Percentiles rank a stretch among this genome's conserved stretches.
These are phyloP conservation scores for Spizellomyces punctatus DNA, from an alignment of 192 early-diverging fungal genomes.

Conservation along the genomic window DNA sequence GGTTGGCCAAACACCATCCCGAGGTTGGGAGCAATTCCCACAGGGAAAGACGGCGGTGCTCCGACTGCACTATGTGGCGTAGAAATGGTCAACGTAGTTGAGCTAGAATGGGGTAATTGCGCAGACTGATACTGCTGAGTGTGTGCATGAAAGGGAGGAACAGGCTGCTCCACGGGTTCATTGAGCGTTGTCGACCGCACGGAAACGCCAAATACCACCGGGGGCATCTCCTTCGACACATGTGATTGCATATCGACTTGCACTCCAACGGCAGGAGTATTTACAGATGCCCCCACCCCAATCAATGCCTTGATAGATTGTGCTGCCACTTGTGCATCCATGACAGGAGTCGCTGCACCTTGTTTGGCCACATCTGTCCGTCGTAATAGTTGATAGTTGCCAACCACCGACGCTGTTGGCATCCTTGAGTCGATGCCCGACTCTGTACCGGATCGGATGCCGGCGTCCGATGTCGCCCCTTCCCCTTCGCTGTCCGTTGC, in stretches of 20 bases:
- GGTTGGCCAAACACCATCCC: too few species aligned
- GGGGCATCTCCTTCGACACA: too few species aligned
- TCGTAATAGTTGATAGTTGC: slow-evolving; percentile 22
- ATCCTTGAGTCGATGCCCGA: slow-evolving; percentile 5
- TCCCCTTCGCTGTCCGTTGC: slow-evolving; percentile 32
- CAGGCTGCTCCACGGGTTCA: slow-evolving; percentile 1
- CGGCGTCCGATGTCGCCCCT: slow-evolving; percentile 10
- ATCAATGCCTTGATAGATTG: slow-evolving; percentile 41
- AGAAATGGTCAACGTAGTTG: too few species aligned
- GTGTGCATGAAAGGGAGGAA: background rate
- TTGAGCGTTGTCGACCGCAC: background rate
- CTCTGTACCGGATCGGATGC: background rate
- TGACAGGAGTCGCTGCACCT: slow-evolving; percentile 6
- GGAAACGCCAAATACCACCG: background rate
- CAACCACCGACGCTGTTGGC: slow-evolving; percentile 14
- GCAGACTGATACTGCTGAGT: background rate
- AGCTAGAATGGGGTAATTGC: background rate
- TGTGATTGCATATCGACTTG: slow-evolving; percentile 3
- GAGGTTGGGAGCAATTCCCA: too few species aligned
- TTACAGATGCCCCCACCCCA: slow-evolving; percentile 31
- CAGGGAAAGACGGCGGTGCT: too few species aligned
- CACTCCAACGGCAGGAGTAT: slow-evolving; percentile 10
- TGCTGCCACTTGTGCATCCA: slow-evolving; percentile 26
- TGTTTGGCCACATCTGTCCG: background rate
- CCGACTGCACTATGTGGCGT: too few species aligned